Conservation (phyloP, 352 stramenopile genomes). For the Phytophthora nicotianae region DNA sequence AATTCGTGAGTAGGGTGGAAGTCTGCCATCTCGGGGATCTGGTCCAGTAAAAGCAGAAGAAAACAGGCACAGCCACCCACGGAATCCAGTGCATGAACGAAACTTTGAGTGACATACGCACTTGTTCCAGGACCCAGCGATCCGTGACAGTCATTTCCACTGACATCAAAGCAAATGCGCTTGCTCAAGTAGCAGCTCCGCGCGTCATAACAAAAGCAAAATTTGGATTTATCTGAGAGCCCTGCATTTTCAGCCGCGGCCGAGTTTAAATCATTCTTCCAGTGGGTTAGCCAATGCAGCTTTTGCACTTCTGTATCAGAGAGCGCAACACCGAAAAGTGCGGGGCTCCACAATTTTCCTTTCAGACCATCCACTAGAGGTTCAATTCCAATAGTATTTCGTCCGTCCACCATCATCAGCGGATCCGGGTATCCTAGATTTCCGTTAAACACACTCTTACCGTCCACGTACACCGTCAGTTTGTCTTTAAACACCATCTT, state of each 20-base stretch:
- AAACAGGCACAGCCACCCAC: conserved; percentile 77
- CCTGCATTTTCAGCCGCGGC: conserved; percentile 67
- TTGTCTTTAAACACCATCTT: conserved; percentile 93
- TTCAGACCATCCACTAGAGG: conserved; percentile 56
- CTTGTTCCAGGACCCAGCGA: conserved; percentile 73
- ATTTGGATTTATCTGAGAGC: conserved; percentile 75
- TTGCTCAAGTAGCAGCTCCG: conserved; percentile 63
- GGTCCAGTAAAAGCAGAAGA: conserved; percentile 71
- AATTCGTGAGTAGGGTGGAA: conserved; percentile 80
- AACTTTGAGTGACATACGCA: conserved; percentile 62
- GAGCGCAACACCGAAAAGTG: conserved; percentile 71
- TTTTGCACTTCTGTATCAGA: conserved; percentile 68
- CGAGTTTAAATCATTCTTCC: conserved; percentile 70
- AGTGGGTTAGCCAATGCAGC: conserved; percentile 79
- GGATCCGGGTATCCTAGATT: conserved; percentile 79
- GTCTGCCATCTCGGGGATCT: conserved; percentile 79
- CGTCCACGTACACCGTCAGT: conserved; percentile 72
- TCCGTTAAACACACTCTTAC: conserved; percentile 57
- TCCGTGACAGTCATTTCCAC: conserved; percentile 74
- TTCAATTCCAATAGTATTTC: conserved; percentile 74
- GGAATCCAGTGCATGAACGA: conserved; percentile 68
- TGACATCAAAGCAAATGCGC: conserved; percentile 72
- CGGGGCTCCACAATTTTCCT: conserved; percentile 78
- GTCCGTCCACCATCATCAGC: conserved; percentile 64
- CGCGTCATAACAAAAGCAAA: conserved; percentile 84